phyloP scores from a whole-genome alignment of 768 basidiomycete species.

The Suillus spraguei region DNA sequence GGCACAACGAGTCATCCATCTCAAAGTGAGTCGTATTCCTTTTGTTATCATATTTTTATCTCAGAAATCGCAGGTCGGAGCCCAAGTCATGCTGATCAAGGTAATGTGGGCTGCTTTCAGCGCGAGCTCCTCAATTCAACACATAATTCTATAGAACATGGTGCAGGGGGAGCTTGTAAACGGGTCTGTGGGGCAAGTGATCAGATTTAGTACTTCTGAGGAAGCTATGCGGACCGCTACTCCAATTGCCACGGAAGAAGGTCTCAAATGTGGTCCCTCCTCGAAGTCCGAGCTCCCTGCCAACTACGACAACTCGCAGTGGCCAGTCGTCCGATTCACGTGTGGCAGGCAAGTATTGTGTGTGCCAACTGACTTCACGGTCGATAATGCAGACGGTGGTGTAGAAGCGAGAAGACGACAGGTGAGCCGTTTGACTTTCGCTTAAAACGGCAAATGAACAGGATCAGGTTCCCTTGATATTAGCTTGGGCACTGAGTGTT shows the following conservation, averaged over 20 bases:
- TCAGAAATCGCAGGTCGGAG: conserved; percentile 54
- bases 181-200: conserved; percentile 63
- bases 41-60: not conserved
- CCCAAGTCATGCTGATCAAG: conserved; percentile 87
- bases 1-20: conserved; percentile 44
- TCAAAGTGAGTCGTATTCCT: conserved; percentile 45
- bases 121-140: not conserved
- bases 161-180: conserved; percentile 71
- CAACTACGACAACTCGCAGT: conserved; percentile 34
- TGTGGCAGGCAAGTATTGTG: conserved; percentile 49
- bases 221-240: conserved; percentile 44
- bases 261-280: conserved; percentile 23
- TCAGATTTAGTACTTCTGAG: conserved; percentile 44
- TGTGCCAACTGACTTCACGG: conserved; percentile 61
- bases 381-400: conserved; percentile 58
- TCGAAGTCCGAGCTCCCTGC: conserved; percentile 26
- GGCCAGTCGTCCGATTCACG: conserved; percentile 66
- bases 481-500: conserved; percentile 88
- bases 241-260: conserved; percentile 41
- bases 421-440: conserved; percentile 49
- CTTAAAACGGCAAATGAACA: conserved; percentile 41
- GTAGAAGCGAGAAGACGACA: conserved; percentile 64
- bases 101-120: conserved; percentile 31
- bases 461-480: conserved; percentile 54
- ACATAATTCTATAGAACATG: conserved; percentile 51